These are phyloP conservation scores for Aureobasidium musti DNA, from an alignment of 2,329 filamentous ascomycete genomes.

Conservation along the genomic window DNA sequence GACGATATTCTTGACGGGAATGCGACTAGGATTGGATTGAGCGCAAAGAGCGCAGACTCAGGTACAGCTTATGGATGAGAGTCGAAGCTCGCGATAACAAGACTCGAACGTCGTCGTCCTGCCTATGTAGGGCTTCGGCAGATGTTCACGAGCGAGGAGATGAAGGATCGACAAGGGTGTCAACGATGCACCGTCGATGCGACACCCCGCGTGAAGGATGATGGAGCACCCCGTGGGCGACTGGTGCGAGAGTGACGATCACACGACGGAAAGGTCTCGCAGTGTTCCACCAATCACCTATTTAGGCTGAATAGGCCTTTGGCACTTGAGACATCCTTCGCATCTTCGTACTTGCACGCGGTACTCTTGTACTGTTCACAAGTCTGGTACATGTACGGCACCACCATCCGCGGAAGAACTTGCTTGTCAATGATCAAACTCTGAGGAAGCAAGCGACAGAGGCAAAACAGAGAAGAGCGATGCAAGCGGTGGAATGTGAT, in stretches of 20 bases:
- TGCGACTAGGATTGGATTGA: too few relatives aligned
- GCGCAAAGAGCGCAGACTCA: too few relatives aligned
- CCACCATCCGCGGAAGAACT: background rate
- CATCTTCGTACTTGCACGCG: too few relatives aligned
- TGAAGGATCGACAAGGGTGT: background rate
- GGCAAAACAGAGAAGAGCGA: background rate
- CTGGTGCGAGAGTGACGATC: background rate
- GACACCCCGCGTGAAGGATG: background rate
- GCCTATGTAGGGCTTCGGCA: background rate
- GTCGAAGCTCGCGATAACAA: background rate
- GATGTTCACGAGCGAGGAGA: background rate
- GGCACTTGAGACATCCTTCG: background rate
- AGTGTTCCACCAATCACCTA: background rate
- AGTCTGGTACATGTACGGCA: background rate
- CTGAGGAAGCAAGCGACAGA: too few relatives aligned
- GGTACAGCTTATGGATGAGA: too few relatives aligned
- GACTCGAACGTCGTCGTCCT: background rate
- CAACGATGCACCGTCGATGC: background rate
- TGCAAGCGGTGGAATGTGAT: background rate
- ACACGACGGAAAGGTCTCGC: background rate
- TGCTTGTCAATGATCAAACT: background rate
- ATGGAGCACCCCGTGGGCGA: background rate
- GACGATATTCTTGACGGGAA: too few relatives aligned
- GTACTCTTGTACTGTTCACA: background rate
- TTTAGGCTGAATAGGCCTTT: conserved; percentile 4